These are phyloP conservation scores for Fraxinus pennsylvanica DNA, from an alignment of 257 asterid species.

Conservation along the genomic window DNA sequence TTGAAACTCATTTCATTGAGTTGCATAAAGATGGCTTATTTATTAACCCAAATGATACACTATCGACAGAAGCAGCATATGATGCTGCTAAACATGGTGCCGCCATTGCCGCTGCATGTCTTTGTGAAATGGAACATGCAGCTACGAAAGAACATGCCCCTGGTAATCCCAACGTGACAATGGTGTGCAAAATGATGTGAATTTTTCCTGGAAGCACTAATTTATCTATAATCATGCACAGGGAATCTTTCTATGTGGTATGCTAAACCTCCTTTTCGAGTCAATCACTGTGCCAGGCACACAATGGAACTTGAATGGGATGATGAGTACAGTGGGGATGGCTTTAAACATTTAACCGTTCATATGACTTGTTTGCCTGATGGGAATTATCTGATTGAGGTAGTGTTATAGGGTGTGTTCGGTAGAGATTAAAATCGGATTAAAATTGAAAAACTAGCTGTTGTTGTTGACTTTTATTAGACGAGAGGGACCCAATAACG, in stretches of 20 bases:
- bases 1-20: conserved; percentile 95
- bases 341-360: conserved; percentile 43
- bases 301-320: conserved; percentile 79
- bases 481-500: too few relatives aligned
- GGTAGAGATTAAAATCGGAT: too few relatives aligned
- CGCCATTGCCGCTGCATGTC: conserved; percentile 76
- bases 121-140: conserved; percentile 62
- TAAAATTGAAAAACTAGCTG: too few relatives aligned
- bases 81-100: conserved; percentile 59
- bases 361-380: conserved; percentile 50
- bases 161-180: conserved; percentile 44
- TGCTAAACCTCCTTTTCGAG: conserved; percentile 81
- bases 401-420: conserved; percentile 24
- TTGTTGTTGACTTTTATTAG: too few relatives aligned
- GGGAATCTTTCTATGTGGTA: conserved; percentile 76
- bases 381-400: conserved; percentile 81
- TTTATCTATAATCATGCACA: conserved; percentile 36
- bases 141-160: conserved; percentile 43
- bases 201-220: conserved; percentile 21
- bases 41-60: conserved; percentile 43
- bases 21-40: conserved; percentile 72
- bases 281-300: conserved; percentile 56
- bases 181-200: conserved; percentile 17
- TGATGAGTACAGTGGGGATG: conserved; percentile 51
- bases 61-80: conserved; percentile 43